Base-by-base conservation (phyloP, 345 rosid genomes). In the Raphanus raphanistrum region DNA sequence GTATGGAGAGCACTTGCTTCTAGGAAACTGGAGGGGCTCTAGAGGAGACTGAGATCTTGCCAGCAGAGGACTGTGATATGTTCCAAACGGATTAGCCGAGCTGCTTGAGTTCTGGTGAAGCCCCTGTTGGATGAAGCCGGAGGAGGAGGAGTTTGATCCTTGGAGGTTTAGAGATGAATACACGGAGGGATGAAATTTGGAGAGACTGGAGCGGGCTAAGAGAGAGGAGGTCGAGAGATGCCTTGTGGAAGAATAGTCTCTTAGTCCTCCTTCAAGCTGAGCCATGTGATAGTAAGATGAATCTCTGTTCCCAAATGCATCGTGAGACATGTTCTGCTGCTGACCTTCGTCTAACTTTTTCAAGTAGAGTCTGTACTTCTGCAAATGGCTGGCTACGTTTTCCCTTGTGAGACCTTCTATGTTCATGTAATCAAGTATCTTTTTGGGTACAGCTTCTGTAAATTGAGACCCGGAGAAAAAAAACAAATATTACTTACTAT, bases 381-480 rank as follows among this genome's bases (percentile, higher is more conserved):
- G 92, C 74, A 79, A 83, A 84, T 95, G 99, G 74, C 99, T 92
- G 36, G 99, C 99, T 27, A 95, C 99, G 78, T 95, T 95, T 85
- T 95, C 97, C 82, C 99, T 91, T 5, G 98, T 91, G 70, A 92
- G 90, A 72, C 92, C 88, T 65, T 91, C 99, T 62, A 91, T 88
- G 73, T 91, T 89, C 99, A 95, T 95, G 71, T 87, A 75, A 77
- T 92, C 98, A 65, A 92, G 97, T 75, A 95, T 91, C 75, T 92
- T 95, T 81, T 92, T 95, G 0, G 99, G 99, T 57, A 95, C 97
- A 74, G 97, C 97, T 86, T 90, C 99, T 95, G 89, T 82, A 79
- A 62, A 36, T 8, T 66, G 15, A 35, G 70, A 68, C 3, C 21
- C 0, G 21, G 21, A 21, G 21, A 21, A 1, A 21, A 21, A 35